Evolutionary conservation across 169 alveolate species (phyloP), one percentile per base, ranked within the genome.

Genomic region (Plasmodium relictum): DNA sequence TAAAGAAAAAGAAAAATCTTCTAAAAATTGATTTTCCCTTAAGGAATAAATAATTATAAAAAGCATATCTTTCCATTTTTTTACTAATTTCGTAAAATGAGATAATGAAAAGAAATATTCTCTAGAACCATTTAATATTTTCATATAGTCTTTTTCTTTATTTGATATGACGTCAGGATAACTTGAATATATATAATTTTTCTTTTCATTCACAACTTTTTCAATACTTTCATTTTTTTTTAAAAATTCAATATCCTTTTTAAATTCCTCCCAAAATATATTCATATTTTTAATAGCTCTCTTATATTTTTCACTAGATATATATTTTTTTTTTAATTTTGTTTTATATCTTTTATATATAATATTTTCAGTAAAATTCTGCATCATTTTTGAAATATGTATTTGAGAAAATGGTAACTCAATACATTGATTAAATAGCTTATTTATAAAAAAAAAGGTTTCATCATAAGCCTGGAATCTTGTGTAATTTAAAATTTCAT

Each of bases 401-500:
- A 73, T 66, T 59, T 71, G 56, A 16, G 88, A 22, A 26, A n/a
- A 70, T 7, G 88, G 69, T 20, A 52, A 48, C 18, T 86, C 61
- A 18, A 86, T 70, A 48, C 92, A 86, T 1, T 52, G 59, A 71
- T 86, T 22, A 58, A 65, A 63, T 31, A 86, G 2, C 14, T 86
- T 86, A 20, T 37, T 73, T 52, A 86, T 31, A 12, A 86, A 45
- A 73, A 70, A 48, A 26, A 42, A 71, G 2, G 74, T 70, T 22
- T 86, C 87, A 26, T 86, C 92, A 86, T 44, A 61, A 8, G 87
- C 76, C 16, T 86, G 41, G 45, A 61, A 42, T 59, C 68, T 71
- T 26, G 86, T 71, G 44, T 86, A 72, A 44, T 86, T 86, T 59
- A 86, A 70, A 31, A 86, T 86, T 72, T 70, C 88, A 42, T 86